These are phyloP conservation scores for Penicillium goetzii DNA, from an alignment of 495 filamentous ascomycete species.

Conservation along the genomic window DNA sequence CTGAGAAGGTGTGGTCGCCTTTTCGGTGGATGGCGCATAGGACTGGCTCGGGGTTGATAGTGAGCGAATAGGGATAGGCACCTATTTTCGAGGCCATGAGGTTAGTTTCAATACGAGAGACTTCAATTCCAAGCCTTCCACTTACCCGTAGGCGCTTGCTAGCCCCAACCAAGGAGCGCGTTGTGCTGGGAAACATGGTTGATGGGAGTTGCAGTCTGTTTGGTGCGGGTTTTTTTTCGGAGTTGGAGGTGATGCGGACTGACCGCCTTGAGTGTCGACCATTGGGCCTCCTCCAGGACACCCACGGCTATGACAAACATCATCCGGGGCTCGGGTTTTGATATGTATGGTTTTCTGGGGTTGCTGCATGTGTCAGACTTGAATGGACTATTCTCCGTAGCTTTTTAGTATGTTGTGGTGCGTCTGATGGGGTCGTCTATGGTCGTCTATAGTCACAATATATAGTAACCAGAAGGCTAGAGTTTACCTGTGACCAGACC, in stretches of 20 bases:
- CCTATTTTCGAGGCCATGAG: constrained; percentile 15
- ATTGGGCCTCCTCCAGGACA: not conserved
- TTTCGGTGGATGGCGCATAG: constrained; percentile 21
- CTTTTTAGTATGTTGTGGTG: not conserved
- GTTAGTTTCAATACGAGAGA: not conserved
- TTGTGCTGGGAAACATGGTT: constrained; percentile 34
- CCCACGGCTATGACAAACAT: not conserved
- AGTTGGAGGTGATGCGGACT: constrained; percentile 13
- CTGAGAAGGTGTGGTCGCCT: constrained; percentile 20
- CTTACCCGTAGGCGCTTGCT: constrained; percentile 29
- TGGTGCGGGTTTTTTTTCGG: constrained; percentile 28
- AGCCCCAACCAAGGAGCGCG: constrained; percentile 33
- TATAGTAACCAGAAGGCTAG: not conserved
- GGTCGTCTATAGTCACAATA: not conserved
- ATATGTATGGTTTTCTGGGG: not conserved
- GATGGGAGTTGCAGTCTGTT: constrained; percentile 14
- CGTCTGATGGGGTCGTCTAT: not conserved
- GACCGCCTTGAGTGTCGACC: constrained; percentile 22
- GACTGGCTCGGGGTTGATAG: constrained; percentile 32
- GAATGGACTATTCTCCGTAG: not conserved
- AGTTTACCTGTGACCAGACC: not conserved
- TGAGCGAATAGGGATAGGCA: constrained; percentile 30
- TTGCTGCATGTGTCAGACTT: not conserved
- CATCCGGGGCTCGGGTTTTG: constrained; percentile 8
- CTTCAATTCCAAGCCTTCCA: constrained; percentile 14